Conservation (phyloP, 1,139 yeast species). For the Entelexis sorbosivorans region DNA sequence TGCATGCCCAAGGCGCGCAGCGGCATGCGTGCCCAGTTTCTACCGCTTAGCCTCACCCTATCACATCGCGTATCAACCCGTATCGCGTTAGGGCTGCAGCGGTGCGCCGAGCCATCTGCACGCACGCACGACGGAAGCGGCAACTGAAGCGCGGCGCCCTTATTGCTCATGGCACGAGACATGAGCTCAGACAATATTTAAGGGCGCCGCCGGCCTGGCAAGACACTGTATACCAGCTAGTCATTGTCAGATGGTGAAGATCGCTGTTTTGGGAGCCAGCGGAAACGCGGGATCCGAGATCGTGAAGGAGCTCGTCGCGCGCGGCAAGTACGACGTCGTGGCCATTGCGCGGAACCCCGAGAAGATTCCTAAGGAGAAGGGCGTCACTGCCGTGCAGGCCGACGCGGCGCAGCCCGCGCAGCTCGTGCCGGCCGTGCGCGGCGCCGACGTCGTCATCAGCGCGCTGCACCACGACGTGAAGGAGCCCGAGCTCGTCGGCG, state of each 20-base stretch:
- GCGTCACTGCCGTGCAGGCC: slow-evolving; percentile 11
- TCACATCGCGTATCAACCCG: not conserved
- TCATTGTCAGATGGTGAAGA: slow-evolving; percentile 39
- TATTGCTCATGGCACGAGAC: not conserved
- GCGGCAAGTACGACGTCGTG: slow-evolving; percentile 10
- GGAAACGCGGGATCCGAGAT: slow-evolving; percentile 73
- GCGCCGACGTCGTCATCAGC: slow-evolving; percentile 13
- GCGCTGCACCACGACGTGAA: slow-evolving; percentile 12
- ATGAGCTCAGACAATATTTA: not conserved
- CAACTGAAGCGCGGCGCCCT: not conserved
- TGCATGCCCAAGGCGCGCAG: too few species aligned
- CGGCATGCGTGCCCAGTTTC: too few species aligned
- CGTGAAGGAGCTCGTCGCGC: slow-evolving; percentile 11
- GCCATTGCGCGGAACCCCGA: slow-evolving; percentile 15
- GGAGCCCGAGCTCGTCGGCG: not conserved
- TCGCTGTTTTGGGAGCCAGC: slow-evolving; percentile 87
- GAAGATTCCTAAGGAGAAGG: slow-evolving; percentile 3
- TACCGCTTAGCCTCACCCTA: not conserved
- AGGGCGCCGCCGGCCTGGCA: too few species aligned
- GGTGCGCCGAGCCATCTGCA: not conserved
- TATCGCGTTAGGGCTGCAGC: not conserved
- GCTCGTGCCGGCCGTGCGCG: slow-evolving; percentile 7
- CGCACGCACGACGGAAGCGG: not conserved
- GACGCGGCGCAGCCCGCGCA: slow-evolving; percentile 14
- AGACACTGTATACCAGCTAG: too few species aligned